These are phyloP conservation scores for Xanthoparmelia taractica DNA, from an alignment of 495 filamentous ascomycete genomes.

Conservation along the genomic window DNA sequence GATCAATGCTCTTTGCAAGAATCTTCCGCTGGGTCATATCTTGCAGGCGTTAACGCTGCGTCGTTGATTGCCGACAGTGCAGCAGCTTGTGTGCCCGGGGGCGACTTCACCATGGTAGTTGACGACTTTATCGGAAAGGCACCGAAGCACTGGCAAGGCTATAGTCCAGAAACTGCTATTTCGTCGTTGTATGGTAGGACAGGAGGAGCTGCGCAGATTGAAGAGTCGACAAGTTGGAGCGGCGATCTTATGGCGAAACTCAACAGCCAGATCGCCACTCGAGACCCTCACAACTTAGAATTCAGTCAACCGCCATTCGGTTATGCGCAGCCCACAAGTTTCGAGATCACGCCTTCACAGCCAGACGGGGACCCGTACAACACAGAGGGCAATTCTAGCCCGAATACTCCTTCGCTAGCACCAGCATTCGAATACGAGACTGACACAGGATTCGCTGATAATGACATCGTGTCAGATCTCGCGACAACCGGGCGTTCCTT, in stretches of 20 bases:
- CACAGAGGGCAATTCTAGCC: neutral
- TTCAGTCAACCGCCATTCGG: neutral
- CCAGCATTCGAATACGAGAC: neutral
- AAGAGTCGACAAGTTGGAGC: neutral
- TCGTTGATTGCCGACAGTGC: neutral
- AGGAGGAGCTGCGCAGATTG: neutral
- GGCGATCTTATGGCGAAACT: neutral
- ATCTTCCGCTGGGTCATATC: neutral
- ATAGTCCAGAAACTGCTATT: neutral
- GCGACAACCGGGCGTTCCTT: neutral
- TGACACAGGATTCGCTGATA: neutral
- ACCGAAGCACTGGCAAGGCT: neutral
- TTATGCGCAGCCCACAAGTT: neutral
- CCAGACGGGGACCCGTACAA: neutral
- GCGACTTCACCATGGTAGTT: neutral
- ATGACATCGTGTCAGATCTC: neutral
- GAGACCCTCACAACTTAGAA: neutral
- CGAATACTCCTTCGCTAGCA: neutral
- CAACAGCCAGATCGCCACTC: neutral
- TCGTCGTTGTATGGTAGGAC: neutral
- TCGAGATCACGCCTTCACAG: neutral
- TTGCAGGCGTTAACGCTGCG: neutral
- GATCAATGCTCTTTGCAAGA: slow-evolving; percentile 10
- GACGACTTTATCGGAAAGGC: neutral
- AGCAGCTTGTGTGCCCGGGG: neutral